Evolutionary conservation across 441 rosid species (phyloP), one percentile per base, ranked within the genome.

Genomic region (Adansonia gregorii): DNA sequence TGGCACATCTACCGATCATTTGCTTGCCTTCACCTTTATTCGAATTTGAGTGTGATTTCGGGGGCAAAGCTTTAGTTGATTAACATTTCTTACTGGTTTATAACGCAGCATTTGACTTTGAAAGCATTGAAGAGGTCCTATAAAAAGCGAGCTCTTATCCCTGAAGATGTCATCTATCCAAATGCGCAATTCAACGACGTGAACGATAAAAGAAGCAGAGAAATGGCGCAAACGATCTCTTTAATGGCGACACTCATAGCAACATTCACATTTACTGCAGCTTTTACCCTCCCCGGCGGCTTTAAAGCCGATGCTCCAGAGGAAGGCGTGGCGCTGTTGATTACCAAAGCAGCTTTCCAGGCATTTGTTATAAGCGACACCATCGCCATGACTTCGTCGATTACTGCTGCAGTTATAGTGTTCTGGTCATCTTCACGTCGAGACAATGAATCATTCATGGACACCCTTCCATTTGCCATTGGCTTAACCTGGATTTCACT

Each of bases 221-320:
- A 59, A 39, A 75, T 43, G 22, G 71, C 71, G 10, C 19, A 76
- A 15, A 52, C 77, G 1, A 58, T 78, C 15, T n/a, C 43, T 4
- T 0, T 73, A 51, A 65, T 83, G 4, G 65, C 67, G 3, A 76
- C 83, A 1, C 39, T 81, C 2, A 49, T 76, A 0, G 69, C 84
- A 9, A 58, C 86, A 3, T 68, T 83, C 49, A 83, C 78, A 5
- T 83, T 80, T 58, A 54, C 78, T 4, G 84, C 49, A 2, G 11
- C 49, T 20, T 81, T 81, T 66, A 55, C 79, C 2, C 0, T 78
- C 49, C 86, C 86, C 0, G 84, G 83, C 0, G 74, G 81, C 15
- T 55, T 51, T 12, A 76, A 59, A 48, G 48, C 17, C 2, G 63
- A 12, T 49, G 71, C 45, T 8, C 59, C 12, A 0, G 8, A 56